Percentiles rank a stretch among this genome's conserved stretches.
Evolutionary conservation across 495 filamentous ascomycete genomes (phyloP).

Genomic region (Friedmanniomyces simplex): DNA sequence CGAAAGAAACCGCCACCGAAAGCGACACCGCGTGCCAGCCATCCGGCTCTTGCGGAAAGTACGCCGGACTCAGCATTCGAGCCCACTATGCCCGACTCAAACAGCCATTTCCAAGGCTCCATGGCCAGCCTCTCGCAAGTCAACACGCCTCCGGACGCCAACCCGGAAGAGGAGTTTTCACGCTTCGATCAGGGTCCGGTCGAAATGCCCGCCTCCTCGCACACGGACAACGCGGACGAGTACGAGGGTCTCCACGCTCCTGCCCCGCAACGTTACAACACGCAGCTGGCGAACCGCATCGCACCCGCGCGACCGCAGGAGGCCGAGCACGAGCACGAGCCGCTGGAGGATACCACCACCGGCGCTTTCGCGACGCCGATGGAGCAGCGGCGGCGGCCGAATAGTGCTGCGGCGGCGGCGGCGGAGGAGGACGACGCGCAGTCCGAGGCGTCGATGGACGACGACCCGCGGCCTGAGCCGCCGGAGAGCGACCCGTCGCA

Average conservation of each 20-base stretch:
- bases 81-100: conserved; percentile 25
- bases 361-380: conserved; percentile 8
- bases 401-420: too few relatives aligned
- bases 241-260: conserved; percentile 13
- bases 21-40: background rate
- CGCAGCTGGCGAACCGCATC: conserved; percentile 7
- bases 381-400: background rate
- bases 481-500: conserved; percentile 32
- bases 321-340: background rate
- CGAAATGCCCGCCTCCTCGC: conserved; percentile 59
- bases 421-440: too few relatives aligned
- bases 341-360: too few relatives aligned
- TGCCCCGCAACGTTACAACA: conserved; percentile 13
- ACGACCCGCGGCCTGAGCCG: conserved; percentile 23
- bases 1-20: conserved; percentile 20
- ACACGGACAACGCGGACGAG: background rate
- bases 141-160: conserved; percentile 46
- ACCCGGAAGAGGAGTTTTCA: conserved; percentile 62
- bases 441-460: conserved; percentile 21
- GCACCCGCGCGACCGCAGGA: background rate
- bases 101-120: conserved; percentile 43
- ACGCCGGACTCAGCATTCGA: conserved; percentile 2
- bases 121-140: conserved; percentile 46
- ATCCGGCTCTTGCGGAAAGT: conserved; percentile 14
- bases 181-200: conserved; percentile 88